These are phyloP conservation scores for Leersia perrieri DNA, from an alignment of 176 grass and related monocot species.

Conservation along the genomic window DNA sequence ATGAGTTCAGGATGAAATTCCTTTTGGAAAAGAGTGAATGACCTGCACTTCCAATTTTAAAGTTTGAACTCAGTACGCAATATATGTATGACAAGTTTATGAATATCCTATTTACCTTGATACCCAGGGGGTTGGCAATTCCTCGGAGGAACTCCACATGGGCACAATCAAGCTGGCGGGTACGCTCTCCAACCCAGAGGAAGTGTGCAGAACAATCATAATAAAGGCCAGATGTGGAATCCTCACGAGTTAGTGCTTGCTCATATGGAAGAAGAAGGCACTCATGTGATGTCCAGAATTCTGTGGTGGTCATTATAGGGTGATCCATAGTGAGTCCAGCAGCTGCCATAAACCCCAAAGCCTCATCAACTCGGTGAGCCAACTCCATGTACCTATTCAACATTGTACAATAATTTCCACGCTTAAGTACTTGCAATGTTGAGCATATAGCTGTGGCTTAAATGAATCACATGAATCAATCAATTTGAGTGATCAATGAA, in stretches of 20 bases:
- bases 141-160: slow-evolving; percentile 87
- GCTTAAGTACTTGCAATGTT: not conserved
- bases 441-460: not conserved
- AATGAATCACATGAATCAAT: not conserved
- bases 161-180: slow-evolving; percentile 88
- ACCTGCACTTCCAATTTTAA: not conserved
- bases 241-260: slow-evolving; percentile 77
- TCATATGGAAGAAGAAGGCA: slow-evolving; percentile 92
- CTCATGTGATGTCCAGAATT: slow-evolving; percentile 95
- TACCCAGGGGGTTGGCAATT: slow-evolving; percentile 82
- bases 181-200: slow-evolving; percentile 87
- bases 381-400: slow-evolving; percentile 80
- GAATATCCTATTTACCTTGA: slow-evolving; percentile 62
- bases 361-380: slow-evolving; percentile 85
- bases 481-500: not conserved
- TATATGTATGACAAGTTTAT: not conserved
- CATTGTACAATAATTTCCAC: slow-evolving; percentile 24
- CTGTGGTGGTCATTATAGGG: slow-evolving; percentile 84
- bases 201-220: slow-evolving; percentile 96
- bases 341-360: slow-evolving; percentile 89
- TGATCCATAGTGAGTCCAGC: slow-evolving; percentile 77
- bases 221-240: slow-evolving; percentile 73
- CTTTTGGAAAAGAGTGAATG: not conserved
- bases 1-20: not conserved
- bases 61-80: not conserved